Evolutionary conservation across 2,329 filamentous ascomycete species (phyloP), one percentile per base, ranked within the genome.

Genomic region (Botryosphaeria dothidea): DNA sequence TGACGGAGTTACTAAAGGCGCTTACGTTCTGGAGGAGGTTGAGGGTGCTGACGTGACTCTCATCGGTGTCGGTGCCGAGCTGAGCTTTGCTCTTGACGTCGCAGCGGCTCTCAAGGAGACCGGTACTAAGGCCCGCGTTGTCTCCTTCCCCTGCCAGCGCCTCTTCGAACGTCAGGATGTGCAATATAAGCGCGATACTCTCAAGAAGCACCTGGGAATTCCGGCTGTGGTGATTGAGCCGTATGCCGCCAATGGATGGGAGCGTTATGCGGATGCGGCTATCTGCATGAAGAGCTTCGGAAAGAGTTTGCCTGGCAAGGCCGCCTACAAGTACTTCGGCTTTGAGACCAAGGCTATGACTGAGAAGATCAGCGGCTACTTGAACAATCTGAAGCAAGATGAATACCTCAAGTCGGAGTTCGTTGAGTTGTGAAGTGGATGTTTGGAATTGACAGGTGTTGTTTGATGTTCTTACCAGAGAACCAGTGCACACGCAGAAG

Each of bases 191-290:
- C 78, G 81, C 0, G 69, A 79, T 1, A 80, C 83, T 1, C 74
- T 88, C 51, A 75, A 74, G 51, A 76, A 78, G 29, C 76, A 79
- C 68, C 68, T 66, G 0, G 78, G 78, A 48, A 76, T 80, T 1
- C 83, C 84, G 0, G 75, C 79, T 1, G 83, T 90, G 17, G 83
- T 88, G 4, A 84, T 89, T 48, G 87, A 90, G 73, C 84, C 86
- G 0, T 88, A 86, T 70, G 80, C 83, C 1, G 78, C 81, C 1
- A 83, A 84, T 66, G 84, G 85, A 0, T 88, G 86, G 85, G 86
- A 88, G 74, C 73, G 85, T 21, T 88, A 87, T 69, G 85, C 85
- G 0, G 82, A 87, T 71, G 86, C 85, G 0, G 84, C 82, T 1
- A 80, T 80, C 66, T 83, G 79, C 54, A 83, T 88, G 80, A 78